Evolutionary conservation across 768 basidiomycete genomes (phyloP).

Genomic region (Saitozyma sp.): DNA sequence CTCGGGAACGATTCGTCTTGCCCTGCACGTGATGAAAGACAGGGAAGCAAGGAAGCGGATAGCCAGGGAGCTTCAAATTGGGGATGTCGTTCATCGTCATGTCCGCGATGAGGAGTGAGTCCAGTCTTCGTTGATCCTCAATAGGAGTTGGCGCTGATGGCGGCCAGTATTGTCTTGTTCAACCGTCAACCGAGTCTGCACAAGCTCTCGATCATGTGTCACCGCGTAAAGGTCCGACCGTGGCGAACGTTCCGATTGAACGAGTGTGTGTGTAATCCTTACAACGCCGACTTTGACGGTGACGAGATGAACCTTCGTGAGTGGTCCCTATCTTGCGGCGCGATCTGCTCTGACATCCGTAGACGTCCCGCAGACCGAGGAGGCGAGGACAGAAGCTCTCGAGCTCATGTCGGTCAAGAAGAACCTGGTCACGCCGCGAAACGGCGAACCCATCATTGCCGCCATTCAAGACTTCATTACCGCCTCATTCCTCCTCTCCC

Average conservation of each 20-base stretch:
- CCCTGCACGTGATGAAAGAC: slow-evolving; percentile 42
- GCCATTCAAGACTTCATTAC: slow-evolving; percentile 99
- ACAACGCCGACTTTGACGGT: slow-evolving; percentile 99
- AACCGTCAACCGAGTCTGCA: slow-evolving; percentile 99
- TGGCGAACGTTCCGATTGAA: slow-evolving; percentile 97
- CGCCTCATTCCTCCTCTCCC: slow-evolving; percentile 91
- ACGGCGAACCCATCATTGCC: slow-evolving; percentile 98
- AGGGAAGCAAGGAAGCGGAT: slow-evolving; percentile 52
- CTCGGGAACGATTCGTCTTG: slow-evolving; percentile 26
- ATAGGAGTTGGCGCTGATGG: not conserved
- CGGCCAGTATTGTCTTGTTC: slow-evolving; percentile 77
- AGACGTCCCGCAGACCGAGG: slow-evolving; percentile 99
- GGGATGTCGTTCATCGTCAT: slow-evolving; percentile 93
- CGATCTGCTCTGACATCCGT: slow-evolving; percentile 1
- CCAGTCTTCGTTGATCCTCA: too few species aligned
- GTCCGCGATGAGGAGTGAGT: slow-evolving; percentile 82
- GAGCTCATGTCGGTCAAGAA: slow-evolving; percentile 96
- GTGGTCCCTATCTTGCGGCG: slow-evolving; percentile 41
- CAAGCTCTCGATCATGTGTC: slow-evolving; percentile 99
- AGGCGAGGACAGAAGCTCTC: slow-evolving; percentile 92
- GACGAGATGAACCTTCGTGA: slow-evolving; percentile 99
- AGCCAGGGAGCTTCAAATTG: slow-evolving; percentile 77
- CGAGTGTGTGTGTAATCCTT: slow-evolving; percentile 98
- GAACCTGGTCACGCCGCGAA: slow-evolving; percentile 95
- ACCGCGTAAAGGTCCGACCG: slow-evolving; percentile 84